Base-by-base conservation (phyloP, 2,329 filamentous ascomycete species). In the Setomelanomma holmii region DNA sequence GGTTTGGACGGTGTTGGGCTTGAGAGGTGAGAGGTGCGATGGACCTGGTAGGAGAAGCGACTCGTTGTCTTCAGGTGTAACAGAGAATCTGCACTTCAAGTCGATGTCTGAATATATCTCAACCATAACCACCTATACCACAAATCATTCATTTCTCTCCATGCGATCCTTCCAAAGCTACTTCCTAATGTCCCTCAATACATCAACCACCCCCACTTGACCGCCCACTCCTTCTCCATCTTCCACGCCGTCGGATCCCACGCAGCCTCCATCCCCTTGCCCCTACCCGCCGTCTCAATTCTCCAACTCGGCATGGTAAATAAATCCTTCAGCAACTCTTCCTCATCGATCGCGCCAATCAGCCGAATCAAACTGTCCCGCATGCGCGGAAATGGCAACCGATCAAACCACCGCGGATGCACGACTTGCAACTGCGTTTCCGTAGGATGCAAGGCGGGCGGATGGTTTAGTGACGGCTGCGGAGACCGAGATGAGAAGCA, bases 351-450 rank as follows among this genome's bases (percentile, higher is more conserved):
- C 2, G 69, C 58, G 16, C 58, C 56, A 16, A 56, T 54, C 33
- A 71, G 35, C 21, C 40, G 42, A 34, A 78, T 78, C 40, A 78
- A 50, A 41, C 68, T 71, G 42, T 78, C 72, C n/a, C 76, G 59
- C 64, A 78, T 69, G 21, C 63, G 65, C 5, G 74, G 75, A 42
- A 77, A 77, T 0, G 75, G 75, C 23, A 78, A 72, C n/a, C 74
- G 66, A 51, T 78, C 76, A 40, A 78, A 69, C 73, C 75, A 78
- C 0, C 64, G 61, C 19, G 68, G 68, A 55, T 78, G 75, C 17
- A 72, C 58, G 4, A 66, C 65, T 1, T 58, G 60, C 6, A 68
- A 60, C 47, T 78, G 75, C 8, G 69, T 49, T 6, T 56, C 46
- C 11, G 73, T 77, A 5, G 76, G 75, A n/a, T 55, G 71, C 14